These are phyloP conservation scores for Termitomyces sp. DNA, from an alignment of 768 basidiomycete species.

Conservation along the genomic window DNA sequence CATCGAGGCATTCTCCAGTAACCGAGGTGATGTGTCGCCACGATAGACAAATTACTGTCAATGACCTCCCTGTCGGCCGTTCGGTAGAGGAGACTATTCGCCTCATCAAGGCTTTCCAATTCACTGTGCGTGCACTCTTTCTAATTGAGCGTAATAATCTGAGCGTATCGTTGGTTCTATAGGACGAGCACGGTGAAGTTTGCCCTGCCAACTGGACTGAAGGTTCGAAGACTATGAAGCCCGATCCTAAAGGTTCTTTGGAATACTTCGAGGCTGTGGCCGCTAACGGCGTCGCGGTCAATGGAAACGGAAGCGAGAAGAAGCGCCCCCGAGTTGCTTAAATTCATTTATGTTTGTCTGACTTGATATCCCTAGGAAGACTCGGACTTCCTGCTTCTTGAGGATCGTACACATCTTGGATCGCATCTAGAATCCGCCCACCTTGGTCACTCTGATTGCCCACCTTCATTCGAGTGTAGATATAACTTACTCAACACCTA, in stretches of 20 bases:
- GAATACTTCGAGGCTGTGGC: conserved; percentile 61
- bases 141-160: not conserved
- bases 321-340: conserved; percentile 50
- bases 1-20: not conserved
- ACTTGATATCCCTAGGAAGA: not conserved
- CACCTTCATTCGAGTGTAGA: not conserved
- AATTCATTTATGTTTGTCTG: not conserved
- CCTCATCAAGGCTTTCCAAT: conserved; percentile 92
- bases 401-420: not conserved
- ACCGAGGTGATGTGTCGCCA: not conserved
- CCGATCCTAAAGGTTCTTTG: conserved; percentile 66
- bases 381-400: not conserved
- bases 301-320: conserved; percentile 40
- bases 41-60: conserved; percentile 76
- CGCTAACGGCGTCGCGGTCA: conserved; percentile 15
- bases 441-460: not conserved
- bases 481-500: not conserved
- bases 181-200: conserved; percentile 90
- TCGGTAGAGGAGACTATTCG: conserved; percentile 92
- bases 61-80: conserved; percentile 93
- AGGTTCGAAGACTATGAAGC: conserved; percentile 78
- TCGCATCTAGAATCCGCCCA: not conserved
- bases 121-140: conserved; percentile 49
- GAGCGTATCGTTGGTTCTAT: not conserved
- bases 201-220: conserved; percentile 92